phyloP scores from a whole-genome alignment of 2,329 filamentous ascomycete species.

The Pestalotiopsis fici region DNA sequence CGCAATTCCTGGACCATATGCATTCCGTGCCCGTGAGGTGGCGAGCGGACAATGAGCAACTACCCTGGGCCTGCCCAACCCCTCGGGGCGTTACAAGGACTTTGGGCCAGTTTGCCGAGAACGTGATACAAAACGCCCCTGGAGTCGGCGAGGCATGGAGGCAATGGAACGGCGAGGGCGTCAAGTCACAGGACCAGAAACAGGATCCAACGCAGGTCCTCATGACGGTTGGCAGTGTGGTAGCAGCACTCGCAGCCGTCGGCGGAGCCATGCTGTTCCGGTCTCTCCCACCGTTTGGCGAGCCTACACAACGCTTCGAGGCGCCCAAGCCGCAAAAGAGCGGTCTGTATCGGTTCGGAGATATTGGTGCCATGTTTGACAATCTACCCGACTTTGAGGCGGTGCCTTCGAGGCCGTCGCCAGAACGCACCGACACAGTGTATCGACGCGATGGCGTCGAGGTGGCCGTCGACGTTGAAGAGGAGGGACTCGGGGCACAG shows the following conservation, averaged over 20 bases:
- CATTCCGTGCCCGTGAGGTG: conserved; percentile 4
- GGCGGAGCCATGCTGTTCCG: conserved; percentile 42
- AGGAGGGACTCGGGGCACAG: not conserved
- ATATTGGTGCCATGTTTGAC: conserved; percentile 46
- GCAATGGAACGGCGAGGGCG: conserved; percentile 31
- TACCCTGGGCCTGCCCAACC: conserved; percentile 21
- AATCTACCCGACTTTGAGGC: conserved; percentile 18
- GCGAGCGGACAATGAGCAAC: conserved; percentile 7
- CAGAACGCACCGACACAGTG: conserved; percentile 11
- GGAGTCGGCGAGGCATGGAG: conserved; percentile 34
- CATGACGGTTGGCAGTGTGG: conserved; percentile 36
- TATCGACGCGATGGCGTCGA: conserved; percentile 11
- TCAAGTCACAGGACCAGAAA: conserved; percentile 22
- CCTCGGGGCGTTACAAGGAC: conserved; percentile 16
- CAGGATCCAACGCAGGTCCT: conserved; percentile 28
- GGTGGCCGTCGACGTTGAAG: conserved; percentile 12
- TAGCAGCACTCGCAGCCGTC: conserved; percentile 28
- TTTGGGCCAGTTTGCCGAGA: conserved; percentile 29
- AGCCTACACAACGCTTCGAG: conserved; percentile 44
- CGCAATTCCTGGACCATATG: conserved; percentile 21
- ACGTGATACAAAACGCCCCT: conserved; percentile 30
- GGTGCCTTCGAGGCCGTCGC: not conserved
- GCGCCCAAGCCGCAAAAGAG: conserved; percentile 22
- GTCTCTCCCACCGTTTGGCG: conserved; percentile 45
- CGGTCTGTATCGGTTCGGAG: conserved; percentile 44